phyloP scores from a whole-genome alignment of 2,329 filamentous ascomycete genomes.

The Aspergillus hortae region DNA sequence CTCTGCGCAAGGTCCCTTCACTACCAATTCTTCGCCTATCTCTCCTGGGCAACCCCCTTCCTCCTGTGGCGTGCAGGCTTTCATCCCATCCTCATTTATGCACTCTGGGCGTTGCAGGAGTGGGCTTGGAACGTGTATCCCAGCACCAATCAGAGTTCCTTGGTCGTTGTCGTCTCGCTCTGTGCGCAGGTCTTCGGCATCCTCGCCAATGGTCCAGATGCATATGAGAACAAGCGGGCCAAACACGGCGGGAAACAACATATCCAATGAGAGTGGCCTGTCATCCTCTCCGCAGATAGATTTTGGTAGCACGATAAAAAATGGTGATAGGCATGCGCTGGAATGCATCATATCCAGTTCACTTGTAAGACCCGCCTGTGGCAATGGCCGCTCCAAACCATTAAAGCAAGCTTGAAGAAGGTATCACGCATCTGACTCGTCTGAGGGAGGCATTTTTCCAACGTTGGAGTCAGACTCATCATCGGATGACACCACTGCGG shows the following conservation, averaged over 20 bases:
- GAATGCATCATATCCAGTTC: not conserved
- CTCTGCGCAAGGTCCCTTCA: constrained; percentile 84
- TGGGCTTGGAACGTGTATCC: constrained; percentile 94
- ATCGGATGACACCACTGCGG: constrained; percentile 63
- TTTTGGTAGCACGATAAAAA: not conserved
- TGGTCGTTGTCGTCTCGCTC: constrained; percentile 67
- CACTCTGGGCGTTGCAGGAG: constrained; percentile 74
- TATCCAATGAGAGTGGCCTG: constrained; percentile 16
- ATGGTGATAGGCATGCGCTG: not conserved
- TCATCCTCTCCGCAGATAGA: not conserved
- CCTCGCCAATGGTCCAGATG: constrained; percentile 46
- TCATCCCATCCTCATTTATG: constrained; percentile 64
- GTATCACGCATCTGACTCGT: constrained; percentile 66
- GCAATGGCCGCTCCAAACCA: not conserved
- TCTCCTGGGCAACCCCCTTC: constrained; percentile 85
- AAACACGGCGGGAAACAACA: constrained; percentile 20
- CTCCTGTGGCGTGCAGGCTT: constrained; percentile 75
- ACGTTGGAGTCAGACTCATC: constrained; percentile 76
- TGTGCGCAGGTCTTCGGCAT: constrained; percentile 62
- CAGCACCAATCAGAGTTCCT: constrained; percentile 65
- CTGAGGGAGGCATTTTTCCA: constrained; percentile 80
- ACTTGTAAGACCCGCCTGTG: not conserved
- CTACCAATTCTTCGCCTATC: constrained; percentile 93
- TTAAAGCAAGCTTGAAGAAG: no score
- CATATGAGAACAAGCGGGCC: constrained; percentile 16